Percentiles rank a stretch among this genome's conserved stretches.
Conservation (phyloP, 495 filamentous ascomycete species). For the Podospora tetraspora region DNA sequence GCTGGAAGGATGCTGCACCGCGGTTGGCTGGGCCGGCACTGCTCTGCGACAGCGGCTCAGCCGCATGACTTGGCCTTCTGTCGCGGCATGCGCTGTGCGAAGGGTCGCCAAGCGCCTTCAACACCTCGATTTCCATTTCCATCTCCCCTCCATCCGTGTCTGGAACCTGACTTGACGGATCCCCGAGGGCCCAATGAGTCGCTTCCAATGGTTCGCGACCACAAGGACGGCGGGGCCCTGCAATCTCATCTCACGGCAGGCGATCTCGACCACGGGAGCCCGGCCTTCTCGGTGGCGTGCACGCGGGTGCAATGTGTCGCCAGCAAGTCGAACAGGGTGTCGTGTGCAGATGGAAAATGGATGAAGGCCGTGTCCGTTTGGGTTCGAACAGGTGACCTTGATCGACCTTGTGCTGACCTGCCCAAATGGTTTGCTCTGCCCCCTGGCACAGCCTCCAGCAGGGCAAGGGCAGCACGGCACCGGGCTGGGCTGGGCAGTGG, state of each 20-base stretch:
- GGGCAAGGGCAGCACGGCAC: not conserved
- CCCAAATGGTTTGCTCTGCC: not conserved
- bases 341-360: not conserved
- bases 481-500: not conserved
- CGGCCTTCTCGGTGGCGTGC: not conserved
- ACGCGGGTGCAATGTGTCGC: not conserved
- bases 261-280: not conserved
- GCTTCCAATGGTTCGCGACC: not conserved
- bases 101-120: conserved; percentile 1
- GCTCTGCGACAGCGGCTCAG: conserved; percentile 7
- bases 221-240: not conserved
- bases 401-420: not conserved
- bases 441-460: not conserved
- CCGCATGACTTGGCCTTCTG: conserved; percentile 9
- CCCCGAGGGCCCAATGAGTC: not conserved
- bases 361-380: not conserved
- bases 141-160: not conserved
- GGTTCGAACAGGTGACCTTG: not conserved
- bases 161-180: not conserved
- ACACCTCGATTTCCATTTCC: not conserved
- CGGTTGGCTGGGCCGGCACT: conserved; percentile 3
- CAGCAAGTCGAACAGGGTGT: not conserved
- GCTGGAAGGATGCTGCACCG: not conserved
- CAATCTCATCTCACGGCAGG: not conserved
- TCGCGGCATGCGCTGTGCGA: conserved; percentile 6